Evolutionary conservation across 495 filamentous ascomycete genomes (phyloP), one percentile per base, ranked within the genome.

Genomic region (Gamarada debralockiae): DNA sequence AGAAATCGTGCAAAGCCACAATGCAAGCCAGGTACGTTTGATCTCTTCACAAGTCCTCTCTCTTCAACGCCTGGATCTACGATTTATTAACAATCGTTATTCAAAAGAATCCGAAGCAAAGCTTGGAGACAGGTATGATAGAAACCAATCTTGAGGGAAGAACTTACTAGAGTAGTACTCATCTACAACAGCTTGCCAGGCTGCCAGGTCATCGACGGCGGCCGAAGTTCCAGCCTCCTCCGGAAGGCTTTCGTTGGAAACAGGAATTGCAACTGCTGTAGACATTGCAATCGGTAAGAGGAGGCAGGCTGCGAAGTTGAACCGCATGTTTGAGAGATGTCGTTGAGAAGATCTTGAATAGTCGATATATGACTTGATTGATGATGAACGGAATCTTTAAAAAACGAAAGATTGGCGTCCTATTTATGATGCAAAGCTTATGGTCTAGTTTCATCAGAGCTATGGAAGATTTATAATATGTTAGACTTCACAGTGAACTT

Each of bases 101-200:
- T 41, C 38, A 3, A 41, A 41, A 41, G 17, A 1, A 18, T 3
- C 38, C 38, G 8, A 41, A 41, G 17, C 17, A 41, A 41, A 18
- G 38, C 17, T 18, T 2, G 17, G 2, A 41, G 38, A 18, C 10
- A 41, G 10, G 17, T 18, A 41, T 41, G 1, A 41, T 14, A 41
- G 38, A 41, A 41, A 41, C 1, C 38, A 41, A 41, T 41, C 38
- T 41, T 1, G 38, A 12, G 38, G 38, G 38, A 41, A 41, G 17
- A 14, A 41, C 38, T 41, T 41, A 41, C 38, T 18, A 41, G 38
- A 41, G 17, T 41, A 41, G 38, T 41, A 41, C 38, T 41, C 38
- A 41, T 41, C 38, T 41, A 41, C 38, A 41, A 41, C 2, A 18
- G 38, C 38, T 41, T 41, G 38, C 38, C 38, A 41, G 1, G 38